Base-by-base conservation (phyloP, 106 monocot genomes). In the Xerophyta viscosa region DNA sequence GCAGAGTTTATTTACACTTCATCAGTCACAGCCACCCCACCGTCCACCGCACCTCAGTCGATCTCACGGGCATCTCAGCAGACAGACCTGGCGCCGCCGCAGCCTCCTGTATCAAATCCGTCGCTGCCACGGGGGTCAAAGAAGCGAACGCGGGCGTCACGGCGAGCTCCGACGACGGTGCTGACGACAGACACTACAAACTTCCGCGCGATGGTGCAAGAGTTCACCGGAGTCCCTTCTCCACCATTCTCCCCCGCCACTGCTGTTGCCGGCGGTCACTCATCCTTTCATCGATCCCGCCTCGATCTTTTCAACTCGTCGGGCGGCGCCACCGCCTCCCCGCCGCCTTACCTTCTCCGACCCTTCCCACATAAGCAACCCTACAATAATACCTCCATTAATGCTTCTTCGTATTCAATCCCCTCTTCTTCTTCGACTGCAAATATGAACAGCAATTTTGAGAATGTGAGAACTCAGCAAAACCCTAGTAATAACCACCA, bases 151-250 rank as follows among this genome's bases (percentile, higher is more conserved):
- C 57, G 91, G 24, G 86, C 86, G 22, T 82, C 85, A 12, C 62
- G 92, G 15, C 73, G 92, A 0, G 87, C 79, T 0, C 80, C 87
- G 1, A 87, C 92, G 18, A 93, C 92, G 3, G 92, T 92, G 27
- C 76, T 92, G 20, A 83, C 73, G 15, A 92, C 92, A 23, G 92
- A 92, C 73, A 83, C 92, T 10, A 65, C 77, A 58, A 92, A 92
- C 63, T 92, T 93, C 69, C 86, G 92, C 11, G 83, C 87, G 65
- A 87, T 93, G 87, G 92, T 93, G 24, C 92, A 93, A 36, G 87
- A 92, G 58, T 93, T 93, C 77, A 92, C 92, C 27, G 92, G 91
- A 44, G 69, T 91, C 46, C 85, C 85, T 5, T 37, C 78, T 9
- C 70, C 77, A 20, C 91, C 90, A 6, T 84, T 90, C 73, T 47